phyloP scores from a whole-genome alignment of 164 flowering plant genomes.

The Stephania japonica region DNA sequence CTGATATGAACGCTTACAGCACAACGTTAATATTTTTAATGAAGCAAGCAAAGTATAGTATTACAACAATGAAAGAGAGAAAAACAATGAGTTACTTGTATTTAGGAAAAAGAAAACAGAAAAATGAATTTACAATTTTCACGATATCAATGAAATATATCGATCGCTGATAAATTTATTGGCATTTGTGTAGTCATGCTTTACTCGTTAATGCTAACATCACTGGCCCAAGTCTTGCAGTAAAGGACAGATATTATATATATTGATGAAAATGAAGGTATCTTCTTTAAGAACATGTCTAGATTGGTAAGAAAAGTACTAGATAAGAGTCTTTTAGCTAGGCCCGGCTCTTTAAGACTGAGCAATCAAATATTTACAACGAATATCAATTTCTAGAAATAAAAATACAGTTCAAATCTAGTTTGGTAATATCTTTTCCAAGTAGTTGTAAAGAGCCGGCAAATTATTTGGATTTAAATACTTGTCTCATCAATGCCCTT shows the following conservation, averaged over 20 bases:
- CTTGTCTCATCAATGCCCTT: not conserved
- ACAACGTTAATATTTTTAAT: not conserved
- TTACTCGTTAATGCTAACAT: no score
- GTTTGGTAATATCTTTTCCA: not conserved
- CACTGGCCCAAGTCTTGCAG: not conserved
- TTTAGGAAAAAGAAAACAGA: not conserved
- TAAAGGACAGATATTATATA: not conserved
- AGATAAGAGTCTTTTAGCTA: not conserved
- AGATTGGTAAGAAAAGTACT: no score
- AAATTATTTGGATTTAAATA: not conserved
- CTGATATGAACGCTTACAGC: not conserved
- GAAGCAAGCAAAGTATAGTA: not conserved
- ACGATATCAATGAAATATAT: not conserved
- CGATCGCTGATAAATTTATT: not conserved
- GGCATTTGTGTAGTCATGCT: not conserved
- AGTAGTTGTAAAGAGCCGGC: not conserved
- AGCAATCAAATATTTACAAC: not conserved
- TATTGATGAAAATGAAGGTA: not conserved
- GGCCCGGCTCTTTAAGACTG: no score
- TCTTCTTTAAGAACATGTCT: not conserved
- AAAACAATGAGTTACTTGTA: not conserved
- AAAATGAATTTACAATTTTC: not conserved
- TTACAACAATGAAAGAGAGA: not conserved
- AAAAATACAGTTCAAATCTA: not conserved
- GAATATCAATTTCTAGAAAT: not conserved